Evolutionary conservation across 352 stramenopile genomes (phyloP), one percentile per base, ranked within the genome.

Genomic region (Pythium plurisporium): DNA sequence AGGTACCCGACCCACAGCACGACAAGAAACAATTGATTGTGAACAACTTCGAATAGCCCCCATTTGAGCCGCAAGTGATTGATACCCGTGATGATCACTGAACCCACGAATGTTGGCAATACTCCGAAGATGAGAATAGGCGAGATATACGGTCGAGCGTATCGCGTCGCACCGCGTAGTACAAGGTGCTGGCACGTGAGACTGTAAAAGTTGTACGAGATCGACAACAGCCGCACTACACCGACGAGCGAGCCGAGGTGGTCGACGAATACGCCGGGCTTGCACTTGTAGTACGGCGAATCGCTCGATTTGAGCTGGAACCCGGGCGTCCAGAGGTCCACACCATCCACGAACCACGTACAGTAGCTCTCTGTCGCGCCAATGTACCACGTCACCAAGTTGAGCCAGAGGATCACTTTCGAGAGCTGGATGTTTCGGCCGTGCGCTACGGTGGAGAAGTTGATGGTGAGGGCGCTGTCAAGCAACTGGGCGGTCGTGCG

Each of bases 191-290:
- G 53, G 19, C 33, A 58, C 17, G 60, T 67, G 46, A 67, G 34
- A 25, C 47, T 58, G 20, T 59, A 62, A 11, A 67, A 53, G 40
- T 62, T 67, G 53, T 67, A 67, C 22, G 37, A 55, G 37, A 62
- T 62, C 15, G 47, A 58, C 15, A 62, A n/a, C 15, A 67, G 14
- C 0, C 59, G 45, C 5, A 60, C 15, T 10, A 59, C 33, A 3
- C 50, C 59, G 34, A 62, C 23, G 11, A 58, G 7, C 6, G 44
- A 57, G 22, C 29, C 23, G 10, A 55, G 40, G 9, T 41, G 26
- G 1, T 44, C 59, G 0, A 54, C 26, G n/a, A 49, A 49, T 0
- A 19, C n/a, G 3, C 59, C 59, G 12, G 59, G 42, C 19, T 61
- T 55, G 33, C 53, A 66, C 59, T 54, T 49, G 44, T 66, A 66